Percentiles rank a stretch among this genome's conserved stretches.
Conservation (phyloP, 345 rosid genomes). For the Arabidopsis arenosa region DNA sequence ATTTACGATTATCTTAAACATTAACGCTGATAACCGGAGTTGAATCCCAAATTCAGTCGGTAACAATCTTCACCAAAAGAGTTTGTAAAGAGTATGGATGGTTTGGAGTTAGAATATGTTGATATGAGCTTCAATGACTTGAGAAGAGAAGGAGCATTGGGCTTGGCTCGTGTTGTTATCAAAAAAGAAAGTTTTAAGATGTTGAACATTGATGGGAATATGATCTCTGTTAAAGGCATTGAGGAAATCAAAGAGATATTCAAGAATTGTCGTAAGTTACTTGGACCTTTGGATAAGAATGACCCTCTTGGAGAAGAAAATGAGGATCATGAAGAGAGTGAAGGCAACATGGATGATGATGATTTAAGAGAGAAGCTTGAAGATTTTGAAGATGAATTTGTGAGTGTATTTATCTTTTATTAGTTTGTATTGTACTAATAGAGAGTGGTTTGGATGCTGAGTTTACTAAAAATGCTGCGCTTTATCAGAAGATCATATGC, state of each 20-base stretch:
- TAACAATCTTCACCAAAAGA: not conserved
- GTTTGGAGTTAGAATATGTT: constrained; percentile 54
- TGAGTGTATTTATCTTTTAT: constrained; percentile 9
- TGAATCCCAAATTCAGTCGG: not conserved
- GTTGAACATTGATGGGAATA: constrained; percentile 69
- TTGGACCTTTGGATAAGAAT: constrained; percentile 75
- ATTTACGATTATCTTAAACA: not conserved
- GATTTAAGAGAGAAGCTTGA: constrained; percentile 1
- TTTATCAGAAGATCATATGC: not conserved
- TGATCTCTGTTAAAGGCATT: constrained; percentile 68
- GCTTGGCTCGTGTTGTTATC: constrained; percentile 61
- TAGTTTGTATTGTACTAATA: constrained; percentile 28
- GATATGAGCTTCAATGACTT: constrained; percentile 60
- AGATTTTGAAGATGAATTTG: constrained; percentile 29
- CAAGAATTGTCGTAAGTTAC: constrained; percentile 59
- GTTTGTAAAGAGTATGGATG: constrained; percentile 54
- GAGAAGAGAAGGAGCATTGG: constrained; percentile 67
- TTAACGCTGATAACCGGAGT: not conserved
- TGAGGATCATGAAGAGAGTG: not conserved
- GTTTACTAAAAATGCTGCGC: not conserved
- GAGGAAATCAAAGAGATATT: constrained; percentile 71
- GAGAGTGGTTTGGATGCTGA: not conserved
- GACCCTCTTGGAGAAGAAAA: constrained; percentile 49
- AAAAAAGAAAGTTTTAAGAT: constrained; percentile 62
- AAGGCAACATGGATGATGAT: not conserved